phyloP scores from a whole-genome alignment of 169 alveolate genomes.

The Plasmodium coatneyi region DNA sequence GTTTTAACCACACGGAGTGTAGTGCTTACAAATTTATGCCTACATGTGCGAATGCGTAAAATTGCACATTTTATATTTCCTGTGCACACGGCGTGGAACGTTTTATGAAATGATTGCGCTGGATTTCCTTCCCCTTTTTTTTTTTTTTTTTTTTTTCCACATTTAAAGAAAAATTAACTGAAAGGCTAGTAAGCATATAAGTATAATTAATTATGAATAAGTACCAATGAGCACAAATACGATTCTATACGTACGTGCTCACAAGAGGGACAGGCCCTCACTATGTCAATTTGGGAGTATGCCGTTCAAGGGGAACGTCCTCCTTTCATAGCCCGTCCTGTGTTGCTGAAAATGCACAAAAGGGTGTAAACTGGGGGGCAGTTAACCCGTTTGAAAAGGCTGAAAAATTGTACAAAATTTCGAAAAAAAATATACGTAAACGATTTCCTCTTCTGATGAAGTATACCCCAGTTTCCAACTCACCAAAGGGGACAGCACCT shows the following conservation, averaged over 20 bases:
- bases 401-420: background rate
- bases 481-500: background rate
- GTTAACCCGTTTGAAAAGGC: background rate
- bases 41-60: background rate
- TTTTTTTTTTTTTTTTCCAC: background rate
- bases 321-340: background rate
- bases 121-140: background rate
- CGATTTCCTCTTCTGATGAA: background rate
- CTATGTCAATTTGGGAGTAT: background rate
- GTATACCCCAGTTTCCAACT: background rate
- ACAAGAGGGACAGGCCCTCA: background rate
- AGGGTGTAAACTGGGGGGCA: background rate
- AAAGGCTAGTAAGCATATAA: background rate
- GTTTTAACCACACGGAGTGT: conserved; percentile 84
- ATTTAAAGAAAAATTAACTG: conserved; percentile 1
- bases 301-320: background rate
- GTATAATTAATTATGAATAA: background rate
- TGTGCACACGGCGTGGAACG: background rate
- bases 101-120: background rate
- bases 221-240: background rate
- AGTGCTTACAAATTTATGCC: background rate
- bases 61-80: background rate
- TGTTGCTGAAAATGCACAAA: background rate
- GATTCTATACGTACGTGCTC: background rate
- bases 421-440: background rate